Evolutionary conservation across 164 flowering plant species (phyloP).

Genomic region (Liquidambar formosana): DNA sequence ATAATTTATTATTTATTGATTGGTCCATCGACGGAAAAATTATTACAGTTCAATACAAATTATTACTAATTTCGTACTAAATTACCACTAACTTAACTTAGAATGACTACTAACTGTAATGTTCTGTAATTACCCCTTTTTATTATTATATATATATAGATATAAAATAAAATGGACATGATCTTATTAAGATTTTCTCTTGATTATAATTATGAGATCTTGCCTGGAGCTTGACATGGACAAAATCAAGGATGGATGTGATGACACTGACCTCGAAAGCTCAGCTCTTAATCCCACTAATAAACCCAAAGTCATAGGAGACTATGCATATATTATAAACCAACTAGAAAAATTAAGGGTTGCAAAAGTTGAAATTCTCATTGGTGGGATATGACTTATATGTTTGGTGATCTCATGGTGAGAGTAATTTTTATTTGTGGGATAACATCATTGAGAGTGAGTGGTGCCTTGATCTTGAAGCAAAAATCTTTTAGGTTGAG

Average conservation of each 20-base stretch:
- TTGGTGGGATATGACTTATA: constrained; percentile 7
- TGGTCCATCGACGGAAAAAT: no score
- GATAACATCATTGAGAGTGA: constrained; percentile 26
- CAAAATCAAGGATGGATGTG: constrained; percentile 8
- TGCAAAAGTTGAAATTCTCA: constrained; percentile 10
- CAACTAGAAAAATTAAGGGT: no score
- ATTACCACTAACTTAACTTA: no score
- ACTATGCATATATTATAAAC: not conserved
- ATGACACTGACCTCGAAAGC: constrained; percentile 18
- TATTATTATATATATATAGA: no score
- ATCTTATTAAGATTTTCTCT: not conserved
- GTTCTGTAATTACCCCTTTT: no score
- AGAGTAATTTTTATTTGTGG: constrained; percentile 13
- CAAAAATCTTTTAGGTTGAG: constrained; percentile 17
- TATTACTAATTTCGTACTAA: no score
- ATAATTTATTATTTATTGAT: no score
- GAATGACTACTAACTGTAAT: no score
- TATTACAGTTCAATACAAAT: no score
- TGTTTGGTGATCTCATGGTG: constrained; percentile 24
- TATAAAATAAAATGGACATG: no score
- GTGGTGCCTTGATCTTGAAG: constrained; percentile 30
- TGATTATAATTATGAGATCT: constrained; percentile 12
- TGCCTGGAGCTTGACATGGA: constrained; percentile 23
- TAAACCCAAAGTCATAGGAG: constrained; percentile 1
- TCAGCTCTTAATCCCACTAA: constrained; percentile 1